phyloP scores from a whole-genome alignment of 208 protist genomes.

The Trypanosoma congolense region DNA sequence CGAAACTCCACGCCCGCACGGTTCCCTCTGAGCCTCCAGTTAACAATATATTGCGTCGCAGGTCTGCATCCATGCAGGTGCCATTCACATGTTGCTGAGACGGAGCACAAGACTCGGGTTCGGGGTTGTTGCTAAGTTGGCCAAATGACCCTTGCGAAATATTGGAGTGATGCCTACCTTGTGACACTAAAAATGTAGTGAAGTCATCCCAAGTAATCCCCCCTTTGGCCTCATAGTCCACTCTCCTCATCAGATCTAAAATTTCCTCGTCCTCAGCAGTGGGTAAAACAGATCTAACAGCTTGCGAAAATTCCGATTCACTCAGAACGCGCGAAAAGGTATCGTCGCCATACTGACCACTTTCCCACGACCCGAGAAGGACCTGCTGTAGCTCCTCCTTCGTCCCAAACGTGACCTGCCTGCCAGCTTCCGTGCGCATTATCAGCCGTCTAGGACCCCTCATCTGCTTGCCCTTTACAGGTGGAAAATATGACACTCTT shows the following conservation, averaged over 20 bases:
- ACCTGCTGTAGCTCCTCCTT: constrained; percentile 12
- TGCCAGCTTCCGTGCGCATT: not conserved
- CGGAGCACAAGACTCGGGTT: constrained; percentile 27
- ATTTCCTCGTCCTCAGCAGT: constrained; percentile 37
- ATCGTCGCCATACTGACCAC: not conserved
- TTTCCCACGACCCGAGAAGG: not conserved
- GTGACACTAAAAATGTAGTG: constrained; percentile 66
- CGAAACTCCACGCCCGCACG: constrained; percentile 64
- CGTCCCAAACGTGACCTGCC: not conserved
- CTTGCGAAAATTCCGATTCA: constrained; percentile 23
- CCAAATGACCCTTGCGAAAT: constrained; percentile 36
- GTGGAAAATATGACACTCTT: too few relatives aligned
- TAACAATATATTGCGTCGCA: constrained; percentile 41
- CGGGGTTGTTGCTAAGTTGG: constrained; percentile 35
- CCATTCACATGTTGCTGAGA: constrained; percentile 26
- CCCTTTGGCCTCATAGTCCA: constrained; percentile 64
- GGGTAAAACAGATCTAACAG: constrained; percentile 28
- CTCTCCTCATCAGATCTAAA: constrained; percentile 57
- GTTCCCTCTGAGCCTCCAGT: constrained; percentile 70
- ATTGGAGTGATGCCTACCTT: constrained; percentile 52
- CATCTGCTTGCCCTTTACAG: not conserved
- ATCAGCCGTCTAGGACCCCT: not conserved
- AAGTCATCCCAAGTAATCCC: constrained; percentile 73
- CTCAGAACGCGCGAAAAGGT: constrained; percentile 28
- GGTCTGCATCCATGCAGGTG: constrained; percentile 44